Percentiles rank a stretch among this genome's conserved stretches.
phyloP scores from a whole-genome alignment of 345 rosid species.

The Camelina hispida region DNA sequence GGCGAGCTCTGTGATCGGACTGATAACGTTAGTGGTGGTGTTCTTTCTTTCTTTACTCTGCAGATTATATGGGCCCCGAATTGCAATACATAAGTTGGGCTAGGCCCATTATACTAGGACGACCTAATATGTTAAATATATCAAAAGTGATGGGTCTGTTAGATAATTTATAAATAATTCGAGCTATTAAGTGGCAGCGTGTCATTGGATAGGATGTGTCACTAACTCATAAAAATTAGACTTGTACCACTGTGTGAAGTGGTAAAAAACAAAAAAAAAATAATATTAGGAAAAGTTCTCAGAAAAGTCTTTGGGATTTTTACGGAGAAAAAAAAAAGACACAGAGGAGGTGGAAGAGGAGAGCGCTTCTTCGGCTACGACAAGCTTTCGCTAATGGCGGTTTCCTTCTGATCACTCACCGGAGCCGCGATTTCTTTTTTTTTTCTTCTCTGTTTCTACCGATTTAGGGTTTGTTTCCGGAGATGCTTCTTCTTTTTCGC shows the following conservation, averaged over 20 bases:
- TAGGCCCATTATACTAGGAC: slow-evolving; percentile 11
- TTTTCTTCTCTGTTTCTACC: neutral
- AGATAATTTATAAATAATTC: neutral
- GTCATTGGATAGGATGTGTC: slow-evolving; percentile 43
- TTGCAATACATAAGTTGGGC: slow-evolving; percentile 1
- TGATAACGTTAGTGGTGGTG: slow-evolving; percentile 20
- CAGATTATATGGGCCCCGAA: slow-evolving; percentile 30
- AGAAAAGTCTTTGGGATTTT: slow-evolving; percentile 41
- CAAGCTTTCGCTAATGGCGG: slow-evolving; percentile 44
- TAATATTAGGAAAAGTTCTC: slow-evolving; percentile 18
- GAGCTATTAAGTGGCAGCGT: slow-evolving; percentile 19
- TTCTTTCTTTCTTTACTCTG: neutral
- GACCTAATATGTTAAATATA: neutral
- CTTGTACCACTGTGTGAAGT: neutral
- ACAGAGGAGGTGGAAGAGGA: slow-evolving; percentile 18
- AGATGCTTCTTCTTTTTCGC: slow-evolving; percentile 8
- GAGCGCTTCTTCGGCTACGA: slow-evolving; percentile 37
- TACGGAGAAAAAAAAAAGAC: slow-evolving; percentile 32
- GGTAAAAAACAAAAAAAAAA: slow-evolving; percentile 3
- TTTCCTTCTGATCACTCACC: slow-evolving; percentile 45
- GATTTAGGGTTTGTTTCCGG: slow-evolving; percentile 32
- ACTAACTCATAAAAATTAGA: slow-evolving; percentile 29
- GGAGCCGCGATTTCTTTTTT: slow-evolving; percentile 22
- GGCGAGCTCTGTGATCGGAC: slow-evolving; percentile 38
- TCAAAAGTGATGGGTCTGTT: slow-evolving; percentile 13